Evolutionary conservation across 257 asterid species (phyloP).

Genomic region (Avicennia marina): DNA sequence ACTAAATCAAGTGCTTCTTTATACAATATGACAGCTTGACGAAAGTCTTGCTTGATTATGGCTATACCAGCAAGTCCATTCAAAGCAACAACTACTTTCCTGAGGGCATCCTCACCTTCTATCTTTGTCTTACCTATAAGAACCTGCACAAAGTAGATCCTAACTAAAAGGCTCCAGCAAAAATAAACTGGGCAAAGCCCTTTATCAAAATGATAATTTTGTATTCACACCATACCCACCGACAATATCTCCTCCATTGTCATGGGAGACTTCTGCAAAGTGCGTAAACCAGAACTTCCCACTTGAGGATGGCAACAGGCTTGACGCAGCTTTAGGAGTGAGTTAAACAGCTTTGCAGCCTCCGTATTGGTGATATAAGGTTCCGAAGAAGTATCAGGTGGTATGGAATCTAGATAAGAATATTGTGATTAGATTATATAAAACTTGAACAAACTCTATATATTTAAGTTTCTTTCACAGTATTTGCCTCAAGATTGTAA

Average conservation of each 20-base stretch:
- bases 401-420: slow-evolving; percentile 40
- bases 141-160: slow-evolving; percentile 50
- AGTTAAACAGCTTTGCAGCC: slow-evolving; percentile 89
- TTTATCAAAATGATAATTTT: slow-evolving; percentile 15
- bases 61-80: slow-evolving; percentile 98
- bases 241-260: slow-evolving; percentile 94
- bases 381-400: slow-evolving; percentile 40
- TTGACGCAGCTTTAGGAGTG: slow-evolving; percentile 97
- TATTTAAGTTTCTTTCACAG: neutral
- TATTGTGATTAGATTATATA: slow-evolving; percentile 15
- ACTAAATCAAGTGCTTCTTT: slow-evolving; percentile 76
- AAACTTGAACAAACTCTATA: neutral
- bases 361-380: slow-evolving; percentile 62
- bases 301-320: slow-evolving; percentile 99
- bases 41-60: slow-evolving; percentile 66
- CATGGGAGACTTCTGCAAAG: slow-evolving; percentile 94
- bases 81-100: slow-evolving; percentile 80
- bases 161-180: slow-evolving; percentile 9
- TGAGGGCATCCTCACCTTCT: slow-evolving; percentile 95
- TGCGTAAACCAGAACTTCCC: slow-evolving; percentile 94
- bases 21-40: slow-evolving; percentile 67
- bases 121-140: slow-evolving; percentile 86
- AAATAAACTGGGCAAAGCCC: slow-evolving; percentile 7
- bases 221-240: slow-evolving; percentile 42
- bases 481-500: slow-evolving; percentile 15